A percentile compares a stretch with the other conserved stretches of the same genome.
phyloP scores from a whole-genome alignment of 2,329 filamentous ascomycete species.

The Epichloe brachyelytri region DNA sequence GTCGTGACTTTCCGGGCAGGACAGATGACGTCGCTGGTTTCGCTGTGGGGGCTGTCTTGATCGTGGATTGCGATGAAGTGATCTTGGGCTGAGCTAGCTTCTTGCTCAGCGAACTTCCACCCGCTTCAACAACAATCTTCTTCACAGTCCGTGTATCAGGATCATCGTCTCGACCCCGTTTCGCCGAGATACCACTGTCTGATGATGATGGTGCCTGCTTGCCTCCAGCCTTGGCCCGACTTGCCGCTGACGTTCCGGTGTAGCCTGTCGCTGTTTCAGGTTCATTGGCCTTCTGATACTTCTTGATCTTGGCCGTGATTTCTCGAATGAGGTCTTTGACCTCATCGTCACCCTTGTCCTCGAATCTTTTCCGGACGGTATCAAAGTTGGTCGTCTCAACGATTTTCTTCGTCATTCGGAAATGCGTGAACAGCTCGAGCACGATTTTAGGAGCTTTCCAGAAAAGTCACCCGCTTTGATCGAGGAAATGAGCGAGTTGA shows the following conservation, averaged over 20 bases:
- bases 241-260: constrained; percentile 26
- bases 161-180: constrained; percentile 28
- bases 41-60: constrained; percentile 15
- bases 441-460: constrained; percentile 40
- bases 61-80: constrained; percentile 15
- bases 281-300: constrained; percentile 23
- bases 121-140: constrained; percentile 29
- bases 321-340: constrained; percentile 47
- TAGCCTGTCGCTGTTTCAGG: constrained; percentile 23
- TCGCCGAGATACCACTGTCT: constrained; percentile 17
- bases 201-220: constrained; percentile 14
- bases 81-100: constrained; percentile 25
- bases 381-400: constrained; percentile 53
- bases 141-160: constrained; percentile 26
- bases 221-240: constrained; percentile 21
- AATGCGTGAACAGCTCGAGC: constrained; percentile 47
- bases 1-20: constrained; percentile 36
- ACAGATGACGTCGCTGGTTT: constrained; percentile 22
- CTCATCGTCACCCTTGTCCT: constrained; percentile 49
- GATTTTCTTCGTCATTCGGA: constrained; percentile 48
- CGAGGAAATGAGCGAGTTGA: constrained; percentile 40
- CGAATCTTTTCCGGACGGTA: constrained; percentile 49
- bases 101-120: constrained; percentile 24
- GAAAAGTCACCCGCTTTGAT: constrained; percentile 39
- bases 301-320: constrained; percentile 37